Percentiles rank a stretch among this genome's conserved stretches.
Conservation (phyloP, 2,329 filamentous ascomycete species). For the Aureobasidium sp. region DNA sequence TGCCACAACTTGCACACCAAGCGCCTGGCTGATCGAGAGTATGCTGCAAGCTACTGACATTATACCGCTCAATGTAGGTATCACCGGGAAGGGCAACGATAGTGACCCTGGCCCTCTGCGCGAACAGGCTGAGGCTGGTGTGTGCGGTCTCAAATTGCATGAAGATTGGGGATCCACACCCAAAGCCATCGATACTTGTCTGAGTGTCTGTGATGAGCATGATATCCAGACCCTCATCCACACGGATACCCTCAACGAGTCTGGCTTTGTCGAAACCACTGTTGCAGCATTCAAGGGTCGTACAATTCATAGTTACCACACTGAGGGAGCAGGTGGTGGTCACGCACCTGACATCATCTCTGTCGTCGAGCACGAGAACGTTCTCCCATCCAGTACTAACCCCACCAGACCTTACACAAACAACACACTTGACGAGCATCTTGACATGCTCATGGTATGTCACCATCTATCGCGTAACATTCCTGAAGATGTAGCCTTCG, state of each 20-base stretch:
- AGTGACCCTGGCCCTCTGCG: conserved; percentile 60
- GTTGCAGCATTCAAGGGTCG: conserved; percentile 77
- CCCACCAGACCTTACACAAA: conserved; percentile 83
- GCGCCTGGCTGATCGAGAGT: conserved; percentile 70
- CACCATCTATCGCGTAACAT: conserved; percentile 90
- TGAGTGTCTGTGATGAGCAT: conserved; percentile 77
- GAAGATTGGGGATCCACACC: conserved; percentile 95
- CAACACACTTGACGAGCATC: conserved; percentile 91
- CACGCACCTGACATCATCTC: conserved; percentile 95
- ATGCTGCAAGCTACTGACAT: conserved; percentile 85
- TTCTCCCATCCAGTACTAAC: conserved; percentile 85
- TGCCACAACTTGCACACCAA: conserved; percentile 89
- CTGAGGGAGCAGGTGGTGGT: conserved; percentile 87
- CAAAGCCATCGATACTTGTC: conserved; percentile 81
- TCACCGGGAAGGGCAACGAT: conserved; percentile 93
- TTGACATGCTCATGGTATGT: conserved; percentile 98
- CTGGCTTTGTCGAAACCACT: conserved; percentile 91
- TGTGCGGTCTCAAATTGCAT: conserved; percentile 85
- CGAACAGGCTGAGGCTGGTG: conserved; percentile 76
- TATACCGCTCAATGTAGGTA: conserved; percentile 78
- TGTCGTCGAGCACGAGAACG: conserved; percentile 81
- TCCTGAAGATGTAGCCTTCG: conserved; percentile 91
- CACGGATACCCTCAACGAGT: conserved; percentile 93
- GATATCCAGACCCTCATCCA: conserved; percentile 93
- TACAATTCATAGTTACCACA: conserved; percentile 95